These are phyloP conservation scores for Verbena officinalis DNA, from an alignment of 257 asterid species.

Conservation along the genomic window DNA sequence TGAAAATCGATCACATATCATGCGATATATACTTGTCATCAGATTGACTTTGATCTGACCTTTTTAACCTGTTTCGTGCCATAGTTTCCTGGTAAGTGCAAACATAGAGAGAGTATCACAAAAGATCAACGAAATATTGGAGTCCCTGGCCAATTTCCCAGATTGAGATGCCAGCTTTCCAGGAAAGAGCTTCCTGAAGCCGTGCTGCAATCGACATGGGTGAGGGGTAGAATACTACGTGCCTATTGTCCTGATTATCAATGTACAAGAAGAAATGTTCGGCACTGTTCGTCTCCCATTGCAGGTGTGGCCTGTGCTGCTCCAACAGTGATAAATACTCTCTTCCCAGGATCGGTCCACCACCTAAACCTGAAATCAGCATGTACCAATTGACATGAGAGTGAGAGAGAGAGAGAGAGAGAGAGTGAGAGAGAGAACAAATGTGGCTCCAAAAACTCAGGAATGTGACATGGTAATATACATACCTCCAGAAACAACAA, in stretches of 20 bases:
- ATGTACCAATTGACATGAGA: neutral
- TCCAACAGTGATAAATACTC: constrained; percentile 80
- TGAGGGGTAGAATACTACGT: constrained; percentile 87
- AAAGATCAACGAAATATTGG: constrained; percentile 72
- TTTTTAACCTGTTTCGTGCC: no score
- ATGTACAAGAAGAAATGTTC: constrained; percentile 87
- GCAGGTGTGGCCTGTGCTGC: constrained; percentile 70
- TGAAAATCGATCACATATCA: no score
- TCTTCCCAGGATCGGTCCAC: constrained; percentile 79
- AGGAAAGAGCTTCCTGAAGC: constrained; percentile 72
- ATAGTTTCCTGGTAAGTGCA: neutral
- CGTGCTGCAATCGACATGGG: constrained; percentile 66
- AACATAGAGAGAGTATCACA: constrained; percentile 36
- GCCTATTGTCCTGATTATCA: constrained; percentile 59
- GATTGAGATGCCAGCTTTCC: constrained; percentile 88
- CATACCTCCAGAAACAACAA: constrained; percentile 79
- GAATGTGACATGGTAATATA: neutral
- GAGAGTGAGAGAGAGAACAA: no score
- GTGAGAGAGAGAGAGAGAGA: no score
- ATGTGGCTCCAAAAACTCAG: neutral
- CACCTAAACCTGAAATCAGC: constrained; percentile 68
- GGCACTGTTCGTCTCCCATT: constrained; percentile 87
- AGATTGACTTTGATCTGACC: no score
- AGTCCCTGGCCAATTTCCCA: constrained; percentile 99
- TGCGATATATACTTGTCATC: no score